A percentile compares a stretch with the other conserved stretches of the same genome.
phyloP scores from a whole-genome alignment of 108 stramenopile species.

The Skeletonema tropicum region DNA sequence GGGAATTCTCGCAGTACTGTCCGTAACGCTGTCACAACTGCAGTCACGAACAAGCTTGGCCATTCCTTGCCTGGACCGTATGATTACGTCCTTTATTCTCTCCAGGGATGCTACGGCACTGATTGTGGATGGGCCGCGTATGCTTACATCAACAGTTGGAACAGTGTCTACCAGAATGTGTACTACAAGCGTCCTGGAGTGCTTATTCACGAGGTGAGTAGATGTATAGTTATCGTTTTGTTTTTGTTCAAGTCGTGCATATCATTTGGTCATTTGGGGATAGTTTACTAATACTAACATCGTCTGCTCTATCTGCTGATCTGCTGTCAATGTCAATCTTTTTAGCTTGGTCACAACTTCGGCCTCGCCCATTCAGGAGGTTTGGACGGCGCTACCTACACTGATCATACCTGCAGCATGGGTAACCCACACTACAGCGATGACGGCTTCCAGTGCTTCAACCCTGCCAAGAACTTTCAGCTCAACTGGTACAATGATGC shows the following conservation, averaged over 20 bases:
- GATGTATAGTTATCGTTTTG: background rate
- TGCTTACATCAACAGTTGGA: no score
- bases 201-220: background rate
- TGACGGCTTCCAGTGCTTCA: constrained; percentile 42
- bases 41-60: background rate
- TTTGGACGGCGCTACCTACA: constrained; percentile 26
- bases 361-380: constrained; percentile 41
- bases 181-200: background rate
- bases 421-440: constrained; percentile 45
- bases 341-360: constrained; percentile 6
- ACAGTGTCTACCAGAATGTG: background rate
- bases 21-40: constrained; percentile 2
- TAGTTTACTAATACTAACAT: background rate
- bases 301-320: background rate
- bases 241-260: background rate
- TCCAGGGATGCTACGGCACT: no score
- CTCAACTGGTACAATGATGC: background rate
- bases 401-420: constrained; percentile 35
- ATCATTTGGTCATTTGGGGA: background rate
- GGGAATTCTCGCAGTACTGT: background rate
- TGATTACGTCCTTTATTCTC: no score
- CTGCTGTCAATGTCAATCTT: background rate
- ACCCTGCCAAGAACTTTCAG: no score
- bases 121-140: no score
- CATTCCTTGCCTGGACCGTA: background rate